Base-by-base conservation (phyloP, 441 rosid species). In the Lagerstroemia fauriei region DNA sequence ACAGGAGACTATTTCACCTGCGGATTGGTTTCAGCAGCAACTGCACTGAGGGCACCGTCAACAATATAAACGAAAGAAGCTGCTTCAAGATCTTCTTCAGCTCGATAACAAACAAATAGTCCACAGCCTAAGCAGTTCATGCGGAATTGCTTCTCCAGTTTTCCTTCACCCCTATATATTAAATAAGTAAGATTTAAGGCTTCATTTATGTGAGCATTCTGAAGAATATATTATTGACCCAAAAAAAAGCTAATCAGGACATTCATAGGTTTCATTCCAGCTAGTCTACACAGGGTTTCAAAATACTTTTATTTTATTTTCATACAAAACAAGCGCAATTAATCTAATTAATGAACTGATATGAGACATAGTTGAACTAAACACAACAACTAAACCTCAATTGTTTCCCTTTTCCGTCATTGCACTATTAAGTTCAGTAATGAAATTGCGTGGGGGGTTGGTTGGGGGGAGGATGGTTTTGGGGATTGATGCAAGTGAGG, bases 21-120 rank as follows among this genome's bases (percentile, higher is more conserved):
- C 47, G 99, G 99, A 85, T 95, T 95, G 75, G 99, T 96, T 91
- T 96, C 98, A n/a, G 99, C 98, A 79, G 97, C 97, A 85, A 96
- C 94, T 12, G 99, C 93, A 78, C 99, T 96, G 78, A 95, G 94
- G 27, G 95, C 95, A 80, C 98, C 98, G 85, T 96, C 99, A 70
- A 96, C 92, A 61, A 95, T 88, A 83, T 96, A 96, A 56, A 96
- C 53, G 78, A 90, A 90, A 53, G 98, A 91, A 47, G 94, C 90
- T 31, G 84, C 56, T 80, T 96, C 98, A 81, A 93, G 78, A 86
- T 89, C 92, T 89, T 96, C 98, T 89, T 96, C 98, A 8, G 96
- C 90, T 10, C 98, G 94, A 84, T 95, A 95, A 87, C 97, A 95
- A 81, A 96, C 98, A 75, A 96, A 94, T 27, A 96, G 92, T 79